Evolutionary conservation across 208 protist species (phyloP), one percentile per base, ranked within the genome.

Genomic region (Naegleria lovaniensis): DNA sequence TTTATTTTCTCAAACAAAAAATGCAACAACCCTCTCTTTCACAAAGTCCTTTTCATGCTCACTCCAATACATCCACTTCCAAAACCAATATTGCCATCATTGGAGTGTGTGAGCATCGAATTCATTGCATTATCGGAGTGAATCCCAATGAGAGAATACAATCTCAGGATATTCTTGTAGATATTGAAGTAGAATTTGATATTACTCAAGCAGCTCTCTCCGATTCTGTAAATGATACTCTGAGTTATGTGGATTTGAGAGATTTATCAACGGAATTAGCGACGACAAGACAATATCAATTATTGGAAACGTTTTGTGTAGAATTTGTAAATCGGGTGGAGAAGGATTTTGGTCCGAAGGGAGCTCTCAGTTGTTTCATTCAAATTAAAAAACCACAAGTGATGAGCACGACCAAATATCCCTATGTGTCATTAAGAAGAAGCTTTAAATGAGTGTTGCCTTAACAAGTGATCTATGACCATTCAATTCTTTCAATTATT

Each of bases 221-320:
- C 7, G 79, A 85, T 43, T 16, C 11, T 25, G 36, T 85, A 25
- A 38, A 43, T 13, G 38, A 85, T 43, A 43, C 79, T 9, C 3
- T 85, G 6, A 79, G 67, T 79, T 79, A 79, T 79, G 67, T 79
- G 16, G 67, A 79, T 79, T 79, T 79, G 29, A 79, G 67, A 79
- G 25, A 79, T 79, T 36, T 79, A 36, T 19, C 67, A 79, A 79
- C 67, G 9, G 29, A 79, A 79, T 79, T 79, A 9, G 67, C 67
- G 0, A 79, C 67, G 0, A 79, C 67, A 3, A 79, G 67, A 79
- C 19, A 79, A n/a, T 79, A 79, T n/a, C 16, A 79, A 79, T 79
- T 79, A 79, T 79, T 79, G 67, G 67, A 79, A 79, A 79, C 67
- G 7, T 79, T 79, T n/a, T 29, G 29, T 79, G 67, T 79, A 7